Evolutionary conservation across 2,329 filamentous ascomycete genomes (phyloP), one percentile per base, ranked within the genome.

Genomic region (Chalaropsis ovoidea): DNA sequence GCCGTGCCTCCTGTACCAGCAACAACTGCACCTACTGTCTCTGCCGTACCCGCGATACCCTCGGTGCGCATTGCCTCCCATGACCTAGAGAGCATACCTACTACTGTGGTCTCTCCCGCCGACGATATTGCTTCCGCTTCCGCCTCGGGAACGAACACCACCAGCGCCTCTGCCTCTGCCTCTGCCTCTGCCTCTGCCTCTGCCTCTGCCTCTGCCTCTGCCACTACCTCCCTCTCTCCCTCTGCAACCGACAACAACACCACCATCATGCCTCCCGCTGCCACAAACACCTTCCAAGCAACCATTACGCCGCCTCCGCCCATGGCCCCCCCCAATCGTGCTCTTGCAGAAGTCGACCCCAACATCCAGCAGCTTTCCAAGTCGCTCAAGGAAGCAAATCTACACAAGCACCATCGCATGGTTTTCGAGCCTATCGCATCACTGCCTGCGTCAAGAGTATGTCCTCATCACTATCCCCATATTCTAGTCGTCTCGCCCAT

Each of bases 361-460:
- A 56, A 67, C 42, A 67, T 67, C 49, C 61, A 63, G 8, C 27
- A 67, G 35, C 42, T 67, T 22, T 67, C 65, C 22, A 62, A 64
- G 31, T 52, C 62, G 19, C 61, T 67, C 42, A 67, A 67, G 54
- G 62, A 67, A n/a, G 65, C 54, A 52, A 67, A 61, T 47, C 42
- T 67, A 15, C 58, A 52, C 13, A 67, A 58, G 31, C 62, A 62
- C 17, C 43, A 67, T 67, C 65, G 65, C 11, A 67, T 67, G 58
- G 62, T 88, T 54, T 97, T 92, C 72, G 92, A 96, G 74, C 87
- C 93, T 42, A 86, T 96, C 69, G 65, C 62, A 35, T 97, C 94
- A 43, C 80, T 97, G 63, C 93, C 94, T 45, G 81, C 84, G 41
- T 93, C 90, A 58, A 83, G 89, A 76, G 90, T 93, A 85, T 76